A percentile compares a stretch with the other conserved stretches of the same genome.
Evolutionary conservation across 2,329 filamentous ascomycete species (phyloP).

Genomic region (Pleomassaria siparia): DNA sequence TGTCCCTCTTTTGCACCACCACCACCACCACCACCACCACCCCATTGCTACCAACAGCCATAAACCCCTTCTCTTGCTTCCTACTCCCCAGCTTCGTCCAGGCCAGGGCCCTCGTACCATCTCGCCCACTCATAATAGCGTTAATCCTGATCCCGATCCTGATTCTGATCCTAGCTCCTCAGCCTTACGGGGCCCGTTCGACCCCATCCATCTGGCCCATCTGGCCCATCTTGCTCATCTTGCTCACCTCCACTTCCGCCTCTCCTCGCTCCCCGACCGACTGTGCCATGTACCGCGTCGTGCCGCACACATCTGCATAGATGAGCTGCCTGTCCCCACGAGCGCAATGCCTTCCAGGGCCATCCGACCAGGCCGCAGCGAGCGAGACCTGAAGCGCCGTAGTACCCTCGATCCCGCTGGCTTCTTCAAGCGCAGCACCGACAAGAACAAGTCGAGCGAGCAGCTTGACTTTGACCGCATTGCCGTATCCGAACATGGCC

Average conservation of each 20-base stretch:
- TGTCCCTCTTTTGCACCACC: not conserved
- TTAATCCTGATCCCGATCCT: too few relatives aligned
- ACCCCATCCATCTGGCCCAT: conserved; percentile 6
- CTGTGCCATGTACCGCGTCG: conserved; percentile 37
- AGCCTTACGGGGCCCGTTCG: conserved; percentile 17
- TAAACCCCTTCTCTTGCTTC: conserved; percentile 11
- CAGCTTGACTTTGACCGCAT: conserved; percentile 25
- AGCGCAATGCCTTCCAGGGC: conserved; percentile 45
- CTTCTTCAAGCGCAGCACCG: conserved; percentile 40
- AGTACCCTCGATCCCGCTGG: conserved; percentile 46
- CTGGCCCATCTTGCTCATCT: conserved; percentile 12
- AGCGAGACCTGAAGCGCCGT: conserved; percentile 47
- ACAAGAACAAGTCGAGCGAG: conserved; percentile 27
- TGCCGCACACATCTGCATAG: conserved; percentile 32
- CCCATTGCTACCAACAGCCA: conserved; percentile 1
- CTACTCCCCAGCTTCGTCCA: conserved; percentile 21
- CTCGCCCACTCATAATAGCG: conserved; percentile 9
- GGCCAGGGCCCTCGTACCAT: conserved; percentile 12
- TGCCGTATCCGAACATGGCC: conserved; percentile 39
- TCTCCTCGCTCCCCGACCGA: conserved; percentile 15
- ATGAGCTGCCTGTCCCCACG: conserved; percentile 36
- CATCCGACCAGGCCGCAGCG: conserved; percentile 42
- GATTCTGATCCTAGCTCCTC: conserved; percentile 14
- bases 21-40: not conserved
- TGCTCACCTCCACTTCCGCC: conserved; percentile 5